Evolutionary conservation across 176 grass and related monocot species (phyloP).

Genomic region (Poa annua): DNA sequence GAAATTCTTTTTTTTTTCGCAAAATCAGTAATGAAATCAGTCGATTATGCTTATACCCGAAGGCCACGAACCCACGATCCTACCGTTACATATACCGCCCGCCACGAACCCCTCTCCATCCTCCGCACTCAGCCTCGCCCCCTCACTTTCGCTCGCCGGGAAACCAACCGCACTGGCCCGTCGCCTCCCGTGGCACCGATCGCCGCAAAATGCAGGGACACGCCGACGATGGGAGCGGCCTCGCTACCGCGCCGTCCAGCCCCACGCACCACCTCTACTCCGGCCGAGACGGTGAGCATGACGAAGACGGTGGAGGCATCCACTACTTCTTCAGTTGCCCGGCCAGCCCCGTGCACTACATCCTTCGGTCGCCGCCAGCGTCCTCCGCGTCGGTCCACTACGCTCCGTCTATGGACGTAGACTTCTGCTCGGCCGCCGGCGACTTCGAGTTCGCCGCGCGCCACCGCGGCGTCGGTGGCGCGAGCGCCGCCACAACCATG

Average conservation of each 20-base stretch:
- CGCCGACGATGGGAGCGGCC: not conserved
- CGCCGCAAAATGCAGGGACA: conserved; percentile 34
- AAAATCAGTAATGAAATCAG: not conserved
- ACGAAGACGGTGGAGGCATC: not conserved
- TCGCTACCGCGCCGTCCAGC: conserved; percentile 8
- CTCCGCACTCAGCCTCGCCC: not conserved
- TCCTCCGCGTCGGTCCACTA: conserved; percentile 10
- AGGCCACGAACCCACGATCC: not conserved
- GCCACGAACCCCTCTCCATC: not conserved
- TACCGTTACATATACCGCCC: conserved; percentile 36
- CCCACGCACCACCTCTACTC: not conserved
- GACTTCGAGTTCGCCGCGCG: conserved; percentile 57
- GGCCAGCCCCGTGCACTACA: conserved; percentile 59
- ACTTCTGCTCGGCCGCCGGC: not conserved
- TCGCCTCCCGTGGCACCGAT: not conserved
- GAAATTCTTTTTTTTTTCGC: not conserved
- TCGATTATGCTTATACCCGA: not conserved
- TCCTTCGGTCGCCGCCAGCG: conserved; percentile 52
- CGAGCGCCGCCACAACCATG: not conserved
- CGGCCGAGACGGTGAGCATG: not conserved
- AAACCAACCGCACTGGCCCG: conserved; percentile 17
- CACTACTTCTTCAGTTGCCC: conserved; percentile 56
- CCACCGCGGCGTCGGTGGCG: not conserved
- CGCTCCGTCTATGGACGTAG: not conserved
- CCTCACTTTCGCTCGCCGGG: conserved; percentile 23